These are phyloP conservation scores for Trametes polyzona DNA, from an alignment of 1,284 basidiomycete species.

Conservation along the genomic window DNA sequence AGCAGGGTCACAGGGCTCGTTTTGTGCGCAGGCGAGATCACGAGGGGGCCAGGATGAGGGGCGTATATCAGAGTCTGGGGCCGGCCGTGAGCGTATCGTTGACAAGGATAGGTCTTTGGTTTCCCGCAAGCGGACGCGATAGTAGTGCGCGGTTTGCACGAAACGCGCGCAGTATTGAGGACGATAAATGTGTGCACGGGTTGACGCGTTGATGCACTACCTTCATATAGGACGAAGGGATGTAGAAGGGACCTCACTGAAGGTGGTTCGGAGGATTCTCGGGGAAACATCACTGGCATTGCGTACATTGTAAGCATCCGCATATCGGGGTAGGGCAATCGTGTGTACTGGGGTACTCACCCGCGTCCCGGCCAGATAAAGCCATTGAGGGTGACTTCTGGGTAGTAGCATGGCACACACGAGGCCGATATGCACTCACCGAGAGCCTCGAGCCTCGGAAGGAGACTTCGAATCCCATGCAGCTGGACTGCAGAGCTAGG, in stretches of 20 bases:
- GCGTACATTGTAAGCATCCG: background rate
- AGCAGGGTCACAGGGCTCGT: constrained; percentile 15
- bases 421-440: constrained; percentile 5
- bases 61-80: background rate
- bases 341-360: background rate
- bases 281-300: background rate
- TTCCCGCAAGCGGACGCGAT: too few relatives aligned
- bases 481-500: too few relatives aligned
- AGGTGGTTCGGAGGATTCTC: background rate
- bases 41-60: constrained; percentile 12
- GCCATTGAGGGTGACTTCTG: constrained; percentile 8
- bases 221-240: too few relatives aligned
- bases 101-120: too few relatives aligned
- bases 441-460: background rate
- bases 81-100: too few relatives aligned
- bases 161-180: too few relatives aligned
- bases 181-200: too few relatives aligned
- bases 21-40: constrained; percentile 13
- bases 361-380: background rate
- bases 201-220: too few relatives aligned
- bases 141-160: too few relatives aligned
- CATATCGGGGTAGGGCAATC: background rate
- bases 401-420: background rate
- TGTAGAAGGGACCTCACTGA: too few relatives aligned
- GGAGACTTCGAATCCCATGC: background rate